Evolutionary conservation across 345 rosid species (phyloP).

Genomic region (Populus simonii): DNA sequence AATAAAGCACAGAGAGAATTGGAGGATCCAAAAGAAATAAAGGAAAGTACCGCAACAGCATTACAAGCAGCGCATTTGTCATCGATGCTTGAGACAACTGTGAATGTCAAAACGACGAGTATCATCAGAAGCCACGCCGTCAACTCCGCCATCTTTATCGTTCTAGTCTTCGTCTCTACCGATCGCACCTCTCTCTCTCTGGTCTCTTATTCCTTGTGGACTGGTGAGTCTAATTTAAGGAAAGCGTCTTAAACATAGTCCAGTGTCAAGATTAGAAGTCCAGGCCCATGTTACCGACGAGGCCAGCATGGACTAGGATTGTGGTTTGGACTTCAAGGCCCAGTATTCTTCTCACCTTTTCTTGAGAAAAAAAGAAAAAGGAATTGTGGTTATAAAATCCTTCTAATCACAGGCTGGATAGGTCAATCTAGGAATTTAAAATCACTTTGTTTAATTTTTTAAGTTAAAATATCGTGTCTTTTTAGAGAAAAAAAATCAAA

Average conservation of each 20-base stretch:
- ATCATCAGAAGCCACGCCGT: conserved; percentile 25
- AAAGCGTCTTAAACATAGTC: neutral
- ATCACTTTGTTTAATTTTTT: too few relatives aligned
- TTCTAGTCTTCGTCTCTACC: neutral
- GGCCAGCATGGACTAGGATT: neutral
- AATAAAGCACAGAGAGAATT: neutral
- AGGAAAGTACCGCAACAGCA: conserved; percentile 69
- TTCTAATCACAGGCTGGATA: too few relatives aligned
- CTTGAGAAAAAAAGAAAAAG: too few relatives aligned
- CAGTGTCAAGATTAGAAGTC: neutral
- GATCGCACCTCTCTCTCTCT: neutral
- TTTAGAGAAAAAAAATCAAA: too few relatives aligned
- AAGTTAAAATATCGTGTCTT: too few relatives aligned
- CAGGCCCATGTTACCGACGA: neutral
- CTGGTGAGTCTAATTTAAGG: neutral
- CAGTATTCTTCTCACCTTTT: neutral
- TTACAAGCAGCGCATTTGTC: conserved; percentile 84
- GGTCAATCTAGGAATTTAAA: too few relatives aligned
- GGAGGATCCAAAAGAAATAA: neutral
- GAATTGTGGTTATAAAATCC: too few relatives aligned
- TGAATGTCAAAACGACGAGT: conserved; percentile 25
- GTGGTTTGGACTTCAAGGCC: neutral
- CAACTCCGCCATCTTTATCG: conserved; percentile 23
- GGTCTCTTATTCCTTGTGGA: neutral
- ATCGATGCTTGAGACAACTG: conserved; percentile 38